These are phyloP conservation scores for Thinopyrum elongatum DNA, from an alignment of 176 grass and related monocot genomes.

Conservation along the genomic window DNA sequence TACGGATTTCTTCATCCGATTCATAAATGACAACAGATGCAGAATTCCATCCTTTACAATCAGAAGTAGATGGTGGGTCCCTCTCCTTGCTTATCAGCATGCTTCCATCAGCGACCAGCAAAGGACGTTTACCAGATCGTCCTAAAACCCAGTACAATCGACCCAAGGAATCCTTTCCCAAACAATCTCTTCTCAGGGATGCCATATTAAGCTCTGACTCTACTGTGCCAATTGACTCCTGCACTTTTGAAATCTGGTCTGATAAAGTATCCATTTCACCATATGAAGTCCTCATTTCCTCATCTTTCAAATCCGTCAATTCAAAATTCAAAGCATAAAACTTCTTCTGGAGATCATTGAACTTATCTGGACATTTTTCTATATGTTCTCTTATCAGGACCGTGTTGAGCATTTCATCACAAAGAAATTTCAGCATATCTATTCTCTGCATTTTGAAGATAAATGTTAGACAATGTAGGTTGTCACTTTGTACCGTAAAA, in stretches of 20 bases:
- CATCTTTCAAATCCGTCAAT: slow-evolving; percentile 76
- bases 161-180: slow-evolving; percentile 86
- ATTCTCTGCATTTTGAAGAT: slow-evolving; percentile 73
- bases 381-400: slow-evolving; percentile 83
- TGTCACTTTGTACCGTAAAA: slow-evolving; percentile 18
- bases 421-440: slow-evolving; percentile 87
- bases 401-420: slow-evolving; percentile 91
- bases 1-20: slow-evolving; percentile 72
- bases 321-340: slow-evolving; percentile 60
- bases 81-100: slow-evolving; percentile 45
- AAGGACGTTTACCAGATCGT: slow-evolving; percentile 75
- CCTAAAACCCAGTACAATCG: slow-evolving; percentile 79
- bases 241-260: slow-evolving; percentile 69
- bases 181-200: slow-evolving; percentile 86
- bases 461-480: slow-evolving; percentile 32
- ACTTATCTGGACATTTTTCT: slow-evolving; percentile 82
- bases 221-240: slow-evolving; percentile 60
- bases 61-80: slow-evolving; percentile 46
- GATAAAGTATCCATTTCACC: slow-evolving; percentile 63
- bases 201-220: slow-evolving; percentile 69
- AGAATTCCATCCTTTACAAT: slow-evolving; percentile 51
- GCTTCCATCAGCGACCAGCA: slow-evolving; percentile 72
- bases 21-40: slow-evolving; percentile 66
- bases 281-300: slow-evolving; percentile 45
- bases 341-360: slow-evolving; percentile 83